Evolutionary conservation across 208 protist genomes (phyloP), one percentile per base, ranked within the genome.

Genomic region (Wallacemonas sp.): DNA sequence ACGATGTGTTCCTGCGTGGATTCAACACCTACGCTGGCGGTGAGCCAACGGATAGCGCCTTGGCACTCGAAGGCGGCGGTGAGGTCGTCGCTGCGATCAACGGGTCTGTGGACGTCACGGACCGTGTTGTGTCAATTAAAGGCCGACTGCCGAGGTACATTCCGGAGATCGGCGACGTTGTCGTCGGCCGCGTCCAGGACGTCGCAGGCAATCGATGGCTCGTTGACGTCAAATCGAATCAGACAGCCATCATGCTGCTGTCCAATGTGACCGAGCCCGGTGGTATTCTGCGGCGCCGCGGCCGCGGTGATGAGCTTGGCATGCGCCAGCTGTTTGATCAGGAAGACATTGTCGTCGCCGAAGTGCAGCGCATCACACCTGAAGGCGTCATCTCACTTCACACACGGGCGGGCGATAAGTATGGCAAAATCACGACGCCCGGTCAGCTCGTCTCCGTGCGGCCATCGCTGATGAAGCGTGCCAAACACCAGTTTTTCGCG

Each of bases 201-300:
- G 91, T 99, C 0, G 49, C 72, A 43, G 84, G 90, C 9, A 98
- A 98, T 41, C 78, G 88, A 14, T 99, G 98, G 98, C 94, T 89
- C 27, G 89, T 99, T 0, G 98, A 99, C 74, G 81, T 98, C 32
- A 93, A 97, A 34, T 74, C 88, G 8, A 73, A 83, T 23, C 92
- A 99, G 67, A 82, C 97, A 4, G 97, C 88, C 0, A 76, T 98
- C 4, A 91, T 99, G 73, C 72, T 98, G 11, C 83, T 99, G 1
- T 97, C 94, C 2, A 98, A 98, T 34, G 97, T 99, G 14, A 99
- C 98, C 33, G 83, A 99, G 47, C 98, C 98, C 1, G 98, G 98
- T 14, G 98, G 98, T 24, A 98, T 98, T 39, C 83, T 98, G 19
- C 83, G 98, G 19, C 83, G 96, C 6, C 82, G 94, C 30, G 98